Evolutionary conservation across 306 rosid species (phyloP).

Genomic region (Cajanus cajan): DNA sequence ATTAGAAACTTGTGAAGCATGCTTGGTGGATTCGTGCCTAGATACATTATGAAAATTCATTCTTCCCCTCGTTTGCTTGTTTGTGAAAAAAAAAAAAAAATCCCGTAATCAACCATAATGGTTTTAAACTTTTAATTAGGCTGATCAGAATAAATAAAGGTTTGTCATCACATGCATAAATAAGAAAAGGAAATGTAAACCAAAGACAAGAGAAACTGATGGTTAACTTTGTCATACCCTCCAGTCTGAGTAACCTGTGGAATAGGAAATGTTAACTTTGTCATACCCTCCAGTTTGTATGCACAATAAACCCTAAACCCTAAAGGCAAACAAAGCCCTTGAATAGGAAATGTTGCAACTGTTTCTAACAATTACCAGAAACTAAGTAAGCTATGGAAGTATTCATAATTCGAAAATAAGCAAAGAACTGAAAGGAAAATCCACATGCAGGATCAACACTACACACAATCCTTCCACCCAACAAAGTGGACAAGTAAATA

Average conservation of each 20-base stretch:
- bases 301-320: too few relatives aligned
- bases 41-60: background rate
- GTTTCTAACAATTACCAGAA: conserved; percentile 33
- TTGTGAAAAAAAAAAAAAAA: background rate
- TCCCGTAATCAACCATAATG: background rate
- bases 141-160: background rate
- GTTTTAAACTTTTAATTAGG: background rate
- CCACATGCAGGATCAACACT: background rate
- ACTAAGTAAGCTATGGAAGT: conserved; percentile 7
- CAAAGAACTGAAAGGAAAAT: conserved; percentile 22
- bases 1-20: background rate
- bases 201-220: background rate
- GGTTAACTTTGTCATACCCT: conserved; percentile 36
- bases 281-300: too few relatives aligned
- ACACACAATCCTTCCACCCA: background rate
- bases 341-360: conserved; percentile 36
- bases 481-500: background rate
- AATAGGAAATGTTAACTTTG: too few relatives aligned
- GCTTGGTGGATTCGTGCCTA: background rate
- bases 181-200: background rate
- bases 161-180: background rate
- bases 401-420: background rate
- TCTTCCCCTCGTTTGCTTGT: background rate
- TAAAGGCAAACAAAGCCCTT: conserved; percentile 41
- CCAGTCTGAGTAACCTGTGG: conserved; percentile 44